Percentiles rank a stretch among this genome's conserved stretches.
Evolutionary conservation across 2,329 filamentous ascomycete genomes (phyloP).

Genomic region (Diatrype stigma): DNA sequence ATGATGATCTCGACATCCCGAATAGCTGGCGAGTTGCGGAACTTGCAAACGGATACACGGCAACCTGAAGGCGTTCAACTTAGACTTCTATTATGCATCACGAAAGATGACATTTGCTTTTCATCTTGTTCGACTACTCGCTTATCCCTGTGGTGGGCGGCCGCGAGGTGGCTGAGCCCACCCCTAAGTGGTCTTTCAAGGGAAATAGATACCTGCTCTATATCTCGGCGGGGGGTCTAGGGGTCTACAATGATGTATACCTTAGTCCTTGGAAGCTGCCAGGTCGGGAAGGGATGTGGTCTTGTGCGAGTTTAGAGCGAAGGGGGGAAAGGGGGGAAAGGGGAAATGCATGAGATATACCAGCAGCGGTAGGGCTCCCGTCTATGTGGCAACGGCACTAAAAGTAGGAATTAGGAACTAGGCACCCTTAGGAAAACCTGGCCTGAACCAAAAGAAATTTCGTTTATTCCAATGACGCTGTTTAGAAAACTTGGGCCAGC

Average conservation of each 20-base stretch:
- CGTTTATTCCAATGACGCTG: conserved; percentile 25
- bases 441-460: conserved; percentile 31
- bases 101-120: conserved; percentile 45
- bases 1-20: neutral
- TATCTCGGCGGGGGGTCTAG: conserved; percentile 11
- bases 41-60: conserved; percentile 21
- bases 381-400: conserved; percentile 18
- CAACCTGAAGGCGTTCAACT: conserved; percentile 26
- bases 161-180: conserved; percentile 28
- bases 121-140: conserved; percentile 34
- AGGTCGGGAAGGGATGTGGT: conserved; percentile 12
- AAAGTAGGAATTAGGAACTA: conserved; percentile 15
- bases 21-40: conserved; percentile 17
- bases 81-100: conserved; percentile 51
- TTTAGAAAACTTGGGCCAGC: conserved; percentile 10
- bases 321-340: too few species aligned
- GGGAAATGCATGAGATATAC: conserved; percentile 19
- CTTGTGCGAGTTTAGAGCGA: conserved; percentile 16
- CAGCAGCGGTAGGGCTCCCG: conserved; percentile 10
- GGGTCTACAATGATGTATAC: conserved; percentile 25
- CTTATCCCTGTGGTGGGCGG: conserved; percentile 28
- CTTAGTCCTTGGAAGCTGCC: conserved; percentile 23
- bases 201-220: conserved; percentile 22
- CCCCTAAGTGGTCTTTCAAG: conserved; percentile 23
- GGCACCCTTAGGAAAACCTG: conserved; percentile 25